A percentile compares a stretch with the other conserved stretches of the same genome.
phyloP scores from a whole-genome alignment of 2,329 filamentous ascomycete genomes.

The Botrytis deweyae region DNA sequence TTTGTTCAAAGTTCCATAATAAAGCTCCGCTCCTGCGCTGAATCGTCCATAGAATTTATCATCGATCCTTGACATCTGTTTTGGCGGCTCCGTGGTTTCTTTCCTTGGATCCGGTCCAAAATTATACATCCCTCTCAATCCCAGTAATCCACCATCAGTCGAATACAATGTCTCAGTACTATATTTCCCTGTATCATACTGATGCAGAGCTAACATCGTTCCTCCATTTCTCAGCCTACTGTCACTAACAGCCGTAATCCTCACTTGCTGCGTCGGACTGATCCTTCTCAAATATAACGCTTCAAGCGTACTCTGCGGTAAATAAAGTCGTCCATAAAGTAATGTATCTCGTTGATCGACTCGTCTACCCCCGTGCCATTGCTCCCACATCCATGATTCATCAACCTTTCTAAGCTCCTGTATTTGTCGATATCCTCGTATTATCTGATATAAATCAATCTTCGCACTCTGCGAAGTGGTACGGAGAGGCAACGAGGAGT shows the following conservation, averaged over 20 bases:
- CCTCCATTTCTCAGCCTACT: slow-evolving; percentile 71
- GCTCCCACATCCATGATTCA: slow-evolving; percentile 51
- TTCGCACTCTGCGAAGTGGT: slow-evolving; percentile 68
- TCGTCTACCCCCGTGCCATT: slow-evolving; percentile 51
- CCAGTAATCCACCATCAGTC: slow-evolving; percentile 86
- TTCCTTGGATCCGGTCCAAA: slow-evolving; percentile 58
- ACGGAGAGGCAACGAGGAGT: slow-evolving; percentile 78
- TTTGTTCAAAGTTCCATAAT: slow-evolving; percentile 94
- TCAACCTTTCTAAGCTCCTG: slow-evolving; percentile 59
- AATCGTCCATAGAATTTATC: slow-evolving; percentile 77
- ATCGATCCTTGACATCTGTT: slow-evolving; percentile 36
- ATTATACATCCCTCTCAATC: slow-evolving; percentile 88
- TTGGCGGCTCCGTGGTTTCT: slow-evolving; percentile 28
- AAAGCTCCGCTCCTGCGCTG: slow-evolving; percentile 87
- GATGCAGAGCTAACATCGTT: slow-evolving; percentile 69
- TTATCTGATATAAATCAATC: slow-evolving; percentile 73
- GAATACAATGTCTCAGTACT: slow-evolving; percentile 88
- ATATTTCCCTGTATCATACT: slow-evolving; percentile 85
- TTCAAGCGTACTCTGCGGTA: slow-evolving; percentile 82
- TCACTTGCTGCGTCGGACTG: slow-evolving; percentile 74
- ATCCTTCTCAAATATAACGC: slow-evolving; percentile 79
- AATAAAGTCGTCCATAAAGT: slow-evolving; percentile 75
- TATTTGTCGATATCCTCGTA: slow-evolving; percentile 80
- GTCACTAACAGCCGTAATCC: slow-evolving; percentile 76
- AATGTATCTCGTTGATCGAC: slow-evolving; percentile 56